Percentiles rank a stretch among this genome's conserved stretches.
These are phyloP conservation scores for Lachancea kluyveri DNA, from an alignment of 805 yeast species.

Conservation along the genomic window DNA sequence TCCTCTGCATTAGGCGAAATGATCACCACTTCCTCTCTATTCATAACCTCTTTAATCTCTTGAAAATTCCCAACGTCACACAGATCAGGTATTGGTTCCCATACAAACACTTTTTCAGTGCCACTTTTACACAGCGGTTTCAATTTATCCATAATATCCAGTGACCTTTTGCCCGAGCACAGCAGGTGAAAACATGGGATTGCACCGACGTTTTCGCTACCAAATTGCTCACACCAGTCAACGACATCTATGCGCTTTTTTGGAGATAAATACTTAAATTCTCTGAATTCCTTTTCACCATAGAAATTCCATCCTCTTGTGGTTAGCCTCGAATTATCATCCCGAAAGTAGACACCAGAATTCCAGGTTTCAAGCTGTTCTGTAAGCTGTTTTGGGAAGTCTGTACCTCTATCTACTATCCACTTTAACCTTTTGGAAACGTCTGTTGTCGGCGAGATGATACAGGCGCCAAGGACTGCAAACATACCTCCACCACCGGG, in stretches of 20 bases:
- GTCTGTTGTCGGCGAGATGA: slow-evolving; percentile 37
- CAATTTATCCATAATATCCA: slow-evolving; percentile 36
- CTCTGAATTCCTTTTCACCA: slow-evolving; percentile 52
- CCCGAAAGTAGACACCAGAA: slow-evolving; percentile 52
- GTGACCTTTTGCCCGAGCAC: slow-evolving; percentile 62
- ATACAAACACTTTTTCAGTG: slow-evolving; percentile 49
- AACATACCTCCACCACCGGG: slow-evolving; percentile 91
- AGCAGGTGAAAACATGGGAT: slow-evolving; percentile 57
- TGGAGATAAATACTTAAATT: slow-evolving; percentile 57
- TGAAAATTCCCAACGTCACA: slow-evolving; percentile 49
- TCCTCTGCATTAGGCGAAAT: slow-evolving; percentile 79
- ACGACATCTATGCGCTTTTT: slow-evolving; percentile 51
- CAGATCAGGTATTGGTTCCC: slow-evolving; percentile 85
- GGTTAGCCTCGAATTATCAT: slow-evolving; percentile 48
- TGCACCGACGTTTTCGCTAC: slow-evolving; percentile 32
- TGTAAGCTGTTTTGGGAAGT: slow-evolving; percentile 52
- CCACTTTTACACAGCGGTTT: slow-evolving; percentile 8
- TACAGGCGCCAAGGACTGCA: slow-evolving; percentile 68
- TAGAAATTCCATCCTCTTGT: slow-evolving; percentile 81
- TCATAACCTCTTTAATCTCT: slow-evolving; percentile 14
- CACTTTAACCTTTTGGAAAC: slow-evolving; percentile 44
- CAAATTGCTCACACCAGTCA: slow-evolving; percentile 35
- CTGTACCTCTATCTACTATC: slow-evolving; percentile 74
- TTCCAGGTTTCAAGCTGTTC: slow-evolving; percentile 51
- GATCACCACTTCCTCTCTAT: slow-evolving; percentile 12